Evolutionary conservation across 495 filamentous ascomycete species (phyloP).

Genomic region (Penicillium simplicissimum): DNA sequence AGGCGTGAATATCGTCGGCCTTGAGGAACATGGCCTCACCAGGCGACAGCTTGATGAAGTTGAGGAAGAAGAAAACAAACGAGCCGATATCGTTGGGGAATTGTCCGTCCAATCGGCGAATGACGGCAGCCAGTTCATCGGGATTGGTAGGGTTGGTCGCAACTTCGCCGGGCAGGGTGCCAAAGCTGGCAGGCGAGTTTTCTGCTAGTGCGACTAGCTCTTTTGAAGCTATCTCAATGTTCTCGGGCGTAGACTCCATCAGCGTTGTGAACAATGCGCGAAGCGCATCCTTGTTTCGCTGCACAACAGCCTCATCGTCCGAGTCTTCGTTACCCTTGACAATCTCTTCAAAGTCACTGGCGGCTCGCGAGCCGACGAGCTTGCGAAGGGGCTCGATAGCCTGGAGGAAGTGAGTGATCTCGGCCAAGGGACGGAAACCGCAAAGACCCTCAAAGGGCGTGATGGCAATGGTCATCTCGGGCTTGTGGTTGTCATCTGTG

Average conservation of each 20-base stretch:
- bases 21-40: conserved; percentile 96
- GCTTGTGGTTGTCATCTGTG: conserved; percentile 96
- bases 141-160: conserved; percentile 42
- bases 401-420: conserved; percentile 84
- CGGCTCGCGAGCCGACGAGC: conserved; percentile 69
- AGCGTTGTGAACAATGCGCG: conserved; percentile 71
- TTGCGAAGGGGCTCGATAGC: conserved; percentile 70
- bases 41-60: conserved; percentile 75
- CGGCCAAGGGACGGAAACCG: conserved; percentile 83
- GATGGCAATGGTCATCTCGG: conserved; percentile 97
- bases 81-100: conserved; percentile 77
- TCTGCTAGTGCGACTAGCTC: conserved; percentile 72
- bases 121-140: conserved; percentile 69
- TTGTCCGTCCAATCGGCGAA: conserved; percentile 71
- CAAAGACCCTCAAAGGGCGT: conserved; percentile 95
- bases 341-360: conserved; percentile 65
- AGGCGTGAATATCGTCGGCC: conserved; percentile 96
- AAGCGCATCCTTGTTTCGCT: conserved; percentile 78
- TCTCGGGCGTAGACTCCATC: conserved; percentile 72
- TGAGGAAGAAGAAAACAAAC: conserved; percentile 80
- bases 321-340: conserved; percentile 67
- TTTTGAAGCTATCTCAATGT: conserved; percentile 62
- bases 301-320: conserved; percentile 54
- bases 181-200: conserved; percentile 43
- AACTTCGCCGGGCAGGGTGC: conserved; percentile 34